A percentile compares a stretch with the other conserved stretches of the same genome.
phyloP scores from a whole-genome alignment of 1,284 basidiomycete genomes.

The Cerioporus squamosus region DNA sequence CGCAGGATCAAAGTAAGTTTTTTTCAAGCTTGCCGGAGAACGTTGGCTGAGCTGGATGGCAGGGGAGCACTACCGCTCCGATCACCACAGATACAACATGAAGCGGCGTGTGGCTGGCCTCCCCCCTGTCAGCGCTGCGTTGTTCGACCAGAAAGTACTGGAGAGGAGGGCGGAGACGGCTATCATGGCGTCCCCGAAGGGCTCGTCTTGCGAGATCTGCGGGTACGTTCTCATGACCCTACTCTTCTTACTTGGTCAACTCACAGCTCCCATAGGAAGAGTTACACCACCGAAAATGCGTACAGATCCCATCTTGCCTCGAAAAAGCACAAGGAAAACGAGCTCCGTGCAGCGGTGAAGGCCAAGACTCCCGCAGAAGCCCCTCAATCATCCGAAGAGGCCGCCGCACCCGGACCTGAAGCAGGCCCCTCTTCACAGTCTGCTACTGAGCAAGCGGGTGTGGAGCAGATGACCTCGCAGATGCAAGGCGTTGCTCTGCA shows the following conservation, averaged over 20 bases:
- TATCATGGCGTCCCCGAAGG: conserved; percentile 65
- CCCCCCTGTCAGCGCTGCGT: conserved; percentile 78
- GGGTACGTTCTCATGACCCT: conserved; percentile 52
- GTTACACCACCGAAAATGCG: conserved; percentile 89
- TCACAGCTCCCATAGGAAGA: conserved; percentile 66
- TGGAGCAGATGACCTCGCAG: conserved; percentile 12
- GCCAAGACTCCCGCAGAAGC: conserved; percentile 18
- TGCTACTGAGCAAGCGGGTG: not conserved
- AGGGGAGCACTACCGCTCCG: conserved; percentile 90
- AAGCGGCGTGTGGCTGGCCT: conserved; percentile 94
- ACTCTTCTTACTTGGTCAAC: not conserved
- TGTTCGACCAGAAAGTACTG: conserved; percentile 93
- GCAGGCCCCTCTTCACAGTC: conserved; percentile 13
- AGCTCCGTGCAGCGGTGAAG: conserved; percentile 52
- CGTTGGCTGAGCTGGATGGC: conserved; percentile 1
- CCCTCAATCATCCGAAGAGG: conserved; percentile 8
- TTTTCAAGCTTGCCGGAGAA: not conserved
- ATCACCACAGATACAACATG: conserved; percentile 98
- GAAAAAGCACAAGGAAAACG: conserved; percentile 89
- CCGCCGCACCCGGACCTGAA: not conserved
- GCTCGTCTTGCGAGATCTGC: conserved; percentile 81
- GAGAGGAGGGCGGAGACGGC: conserved; percentile 79
- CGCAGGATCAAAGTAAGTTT: conserved; percentile 82
- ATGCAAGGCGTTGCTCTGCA: conserved; percentile 30
- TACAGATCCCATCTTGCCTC: conserved; percentile 88